phyloP scores from a whole-genome alignment of 441 rosid genomes.

The Bruguiera hainesii region DNA sequence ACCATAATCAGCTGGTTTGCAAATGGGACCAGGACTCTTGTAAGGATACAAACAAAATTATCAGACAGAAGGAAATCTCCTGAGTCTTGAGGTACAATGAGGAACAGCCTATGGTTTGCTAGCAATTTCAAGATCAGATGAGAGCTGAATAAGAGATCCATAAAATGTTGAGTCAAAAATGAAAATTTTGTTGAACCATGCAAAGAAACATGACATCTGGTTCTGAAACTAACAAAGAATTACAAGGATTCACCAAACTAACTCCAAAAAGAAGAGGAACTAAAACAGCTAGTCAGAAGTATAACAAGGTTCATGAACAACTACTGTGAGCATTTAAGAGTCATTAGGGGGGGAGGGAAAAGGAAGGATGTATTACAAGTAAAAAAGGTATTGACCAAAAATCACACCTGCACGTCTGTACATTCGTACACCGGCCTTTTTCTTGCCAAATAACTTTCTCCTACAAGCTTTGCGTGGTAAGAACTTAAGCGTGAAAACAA shows the following conservation, averaged over 20 bases:
- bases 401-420: conserved; percentile 78
- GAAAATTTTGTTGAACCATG: no score
- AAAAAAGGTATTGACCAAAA: conserved; percentile 14
- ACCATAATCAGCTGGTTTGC: not conserved
- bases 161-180: no score
- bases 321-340: no score
- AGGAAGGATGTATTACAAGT: not conserved
- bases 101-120: no score
- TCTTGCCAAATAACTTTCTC: conserved; percentile 90
- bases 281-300: not conserved
- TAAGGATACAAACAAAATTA: no score
- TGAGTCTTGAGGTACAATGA: not conserved
- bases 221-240: not conserved
- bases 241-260: conserved; percentile 6
- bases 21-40: not conserved
- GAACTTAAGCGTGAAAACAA: conserved; percentile 66
- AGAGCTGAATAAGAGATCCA: no score
- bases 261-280: not conserved
- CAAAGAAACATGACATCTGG: not conserved
- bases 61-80: not conserved
- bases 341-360: no score
- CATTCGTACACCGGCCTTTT: conserved; percentile 87
- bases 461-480: conserved; percentile 84
- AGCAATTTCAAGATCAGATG: no score
- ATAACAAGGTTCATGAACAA: not conserved